Conservation (phyloP, 2,329 filamentous ascomycete genomes). For the Exophiala spinifera region DNA sequence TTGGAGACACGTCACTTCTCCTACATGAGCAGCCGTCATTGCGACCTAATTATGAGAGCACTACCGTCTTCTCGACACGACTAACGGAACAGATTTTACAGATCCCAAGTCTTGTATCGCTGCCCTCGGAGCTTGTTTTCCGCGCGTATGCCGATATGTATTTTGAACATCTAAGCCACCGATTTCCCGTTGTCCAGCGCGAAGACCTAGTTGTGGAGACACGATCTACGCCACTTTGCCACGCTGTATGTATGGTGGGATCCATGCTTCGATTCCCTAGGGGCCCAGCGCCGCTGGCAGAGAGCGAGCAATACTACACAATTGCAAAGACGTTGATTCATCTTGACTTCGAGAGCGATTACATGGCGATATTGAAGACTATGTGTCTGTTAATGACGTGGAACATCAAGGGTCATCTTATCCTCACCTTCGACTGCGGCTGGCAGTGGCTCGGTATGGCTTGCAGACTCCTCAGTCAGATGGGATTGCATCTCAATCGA, state of each 20-base stretch:
- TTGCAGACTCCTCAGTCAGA: neutral
- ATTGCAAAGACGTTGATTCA: conserved; percentile 1
- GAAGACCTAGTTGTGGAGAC: neutral
- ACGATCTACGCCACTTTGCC: neutral
- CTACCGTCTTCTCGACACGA: no score
- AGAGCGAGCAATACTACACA: conserved; percentile 4
- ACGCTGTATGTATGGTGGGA: conserved; percentile 2
- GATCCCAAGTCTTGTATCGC: no score
- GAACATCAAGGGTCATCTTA: neutral
- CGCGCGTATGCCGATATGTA: neutral
- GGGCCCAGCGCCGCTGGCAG: neutral
- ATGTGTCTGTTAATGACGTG: conserved; percentile 1
- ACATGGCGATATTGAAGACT: conserved; percentile 1
- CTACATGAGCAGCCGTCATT: no score
- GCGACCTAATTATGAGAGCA: no score
- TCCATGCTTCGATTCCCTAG: conserved; percentile 2
- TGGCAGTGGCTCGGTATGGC: conserved; percentile 6
- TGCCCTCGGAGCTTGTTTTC: no score
- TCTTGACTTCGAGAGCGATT: neutral
- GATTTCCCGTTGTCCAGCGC: neutral
- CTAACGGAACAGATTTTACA: no score
- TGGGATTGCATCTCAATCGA: conserved; percentile 1
- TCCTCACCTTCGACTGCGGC: conserved; percentile 4
- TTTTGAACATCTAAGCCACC: neutral
- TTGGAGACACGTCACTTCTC: no score